Base-by-base conservation (phyloP, 208 protist genomes). In the Porcisia deanei region DNA sequence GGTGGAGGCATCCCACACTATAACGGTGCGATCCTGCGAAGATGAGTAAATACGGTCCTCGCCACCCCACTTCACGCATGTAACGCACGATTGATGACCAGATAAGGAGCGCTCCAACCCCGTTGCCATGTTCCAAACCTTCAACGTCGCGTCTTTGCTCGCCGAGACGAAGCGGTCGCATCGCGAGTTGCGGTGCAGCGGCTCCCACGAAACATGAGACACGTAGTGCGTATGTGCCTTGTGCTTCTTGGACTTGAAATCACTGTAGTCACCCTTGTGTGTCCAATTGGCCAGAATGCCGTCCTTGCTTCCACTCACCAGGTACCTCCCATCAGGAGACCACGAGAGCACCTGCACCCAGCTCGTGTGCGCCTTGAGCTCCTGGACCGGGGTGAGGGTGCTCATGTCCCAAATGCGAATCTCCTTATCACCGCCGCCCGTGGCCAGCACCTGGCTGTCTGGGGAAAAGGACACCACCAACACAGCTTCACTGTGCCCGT, bases 341-440 rank as follows among this genome's bases (percentile, higher is more conserved):
- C 98, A 99, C 8, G 95, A 92, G 0, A 99, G 85, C 64, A 92
- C 96, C 70, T 99, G 92, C 39, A 99, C 99, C 98, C 98, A 99
- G 78, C 92, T 94, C 1, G 68, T 96, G 82, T 99, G 98, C 20
- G 79, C 94, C 66, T 91, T 95, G 41, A 98, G 91, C 61, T 98
- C 99, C 34, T 92, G 71, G 4, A 85, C 77, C 6, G 98, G 98
- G 12, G 96, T 99, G 52, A 98, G 77, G 10, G 99, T 99, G 71
- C 92, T 71, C 41, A 99, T 87, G 86, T 99, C 99, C 99, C 99
- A 99, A 39, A 99, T 84, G 45, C 98, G 91, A 57, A 99, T 91
- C 54, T 97, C 99, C 52, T 86, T 93, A 84, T 99, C 99, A 30
- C 99, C 98, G 34, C 91, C 91, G 22, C 97, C 98, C 20, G 92